Evolutionary conservation across 2,329 filamentous ascomycete species (phyloP), one percentile per base, ranked within the genome.

Genomic region (Clathrospora elynae): DNA sequence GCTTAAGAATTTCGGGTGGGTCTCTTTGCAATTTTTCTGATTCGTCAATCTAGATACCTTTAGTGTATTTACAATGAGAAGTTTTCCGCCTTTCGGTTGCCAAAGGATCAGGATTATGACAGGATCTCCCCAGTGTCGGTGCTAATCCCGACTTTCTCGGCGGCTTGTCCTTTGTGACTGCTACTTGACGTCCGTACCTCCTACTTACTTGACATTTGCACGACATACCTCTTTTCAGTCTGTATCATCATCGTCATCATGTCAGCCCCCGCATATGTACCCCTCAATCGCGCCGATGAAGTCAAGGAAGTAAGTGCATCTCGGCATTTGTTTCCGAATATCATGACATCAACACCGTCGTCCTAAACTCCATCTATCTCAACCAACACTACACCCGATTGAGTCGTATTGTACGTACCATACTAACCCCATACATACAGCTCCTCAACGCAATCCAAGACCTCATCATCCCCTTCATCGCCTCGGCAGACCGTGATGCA

Each of bases 401-500:
- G 28, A 46, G n/a, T n/a, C n/a, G n/a, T n/a, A n/a, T 24, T 4
- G 31, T 7, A 34, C 18, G 32, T 19, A 40, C 6, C 9, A 12
- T 35, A n/a, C n/a, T n/a, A n/a, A n/a, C n/a, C n/a, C n/a, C n/a
- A n/a, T n/a, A n/a, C n/a, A n/a, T n/a, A n/a, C 46, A 53, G 59
- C 43, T 49, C 6, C 36, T 48, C 10, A 52, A 42, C 41, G 80
- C 85, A 3, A 80, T 91, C 34, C 81, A 85, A 68, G 72, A 77
- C 6, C 76, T 90, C 40, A 80, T 91, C 43, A 73, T 90, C 13
- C 84, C 85, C 0, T 90, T 87, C 67, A 83, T 92, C 57, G 78
- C 75, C 48, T 75, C 78, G n/a, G 85, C 87, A 26, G 87, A 91
- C 68, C 77, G 84, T 42, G 74, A 80, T 59, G 79, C 83, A 13